A percentile compares a stretch with the other conserved stretches of the same genome.
phyloP scores from a whole-genome alignment of 495 filamentous ascomycete species.

The Cenococcum geophilum region DNA sequence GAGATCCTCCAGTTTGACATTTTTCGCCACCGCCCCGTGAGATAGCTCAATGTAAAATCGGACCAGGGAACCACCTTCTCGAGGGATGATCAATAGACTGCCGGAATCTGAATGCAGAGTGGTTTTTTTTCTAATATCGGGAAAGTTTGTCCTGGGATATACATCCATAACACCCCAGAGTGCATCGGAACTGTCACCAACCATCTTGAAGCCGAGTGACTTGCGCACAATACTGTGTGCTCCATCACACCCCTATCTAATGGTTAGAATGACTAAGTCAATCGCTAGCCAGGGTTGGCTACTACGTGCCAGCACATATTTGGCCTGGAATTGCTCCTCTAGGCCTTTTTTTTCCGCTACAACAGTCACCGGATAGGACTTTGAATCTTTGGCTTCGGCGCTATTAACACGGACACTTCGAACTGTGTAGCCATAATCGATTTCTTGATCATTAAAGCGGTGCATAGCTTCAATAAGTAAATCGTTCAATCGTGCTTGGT shows the following conservation, averaged over 20 bases:
- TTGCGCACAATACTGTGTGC: constrained; percentile 65
- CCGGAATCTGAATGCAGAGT: constrained; percentile 51
- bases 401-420: constrained; percentile 49
- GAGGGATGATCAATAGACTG: constrained; percentile 56
- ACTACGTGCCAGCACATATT: constrained; percentile 59
- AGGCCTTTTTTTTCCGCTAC: constrained; percentile 48
- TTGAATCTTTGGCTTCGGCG: constrained; percentile 36
- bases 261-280: neutral
- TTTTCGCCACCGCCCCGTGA: constrained; percentile 45
- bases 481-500: constrained; percentile 68
- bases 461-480: constrained; percentile 51
- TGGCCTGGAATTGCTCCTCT: constrained; percentile 52
- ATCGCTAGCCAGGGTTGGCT: neutral
- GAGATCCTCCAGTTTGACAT: constrained; percentile 49
- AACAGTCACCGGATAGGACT: constrained; percentile 51
- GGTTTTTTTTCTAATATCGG: constrained; percentile 59
- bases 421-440: constrained; percentile 60
- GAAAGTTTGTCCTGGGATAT: constrained; percentile 67
- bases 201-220: constrained; percentile 62
- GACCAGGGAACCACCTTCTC: constrained; percentile 56
- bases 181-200: constrained; percentile 67
- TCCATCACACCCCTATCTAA: constrained; percentile 64
- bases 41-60: constrained; percentile 59
- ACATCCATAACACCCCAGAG: constrained; percentile 85
- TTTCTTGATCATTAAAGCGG: constrained; percentile 41